These are phyloP conservation scores for Rubroshorea leprosula DNA, from an alignment of 345 rosid genomes.

Conservation along the genomic window DNA sequence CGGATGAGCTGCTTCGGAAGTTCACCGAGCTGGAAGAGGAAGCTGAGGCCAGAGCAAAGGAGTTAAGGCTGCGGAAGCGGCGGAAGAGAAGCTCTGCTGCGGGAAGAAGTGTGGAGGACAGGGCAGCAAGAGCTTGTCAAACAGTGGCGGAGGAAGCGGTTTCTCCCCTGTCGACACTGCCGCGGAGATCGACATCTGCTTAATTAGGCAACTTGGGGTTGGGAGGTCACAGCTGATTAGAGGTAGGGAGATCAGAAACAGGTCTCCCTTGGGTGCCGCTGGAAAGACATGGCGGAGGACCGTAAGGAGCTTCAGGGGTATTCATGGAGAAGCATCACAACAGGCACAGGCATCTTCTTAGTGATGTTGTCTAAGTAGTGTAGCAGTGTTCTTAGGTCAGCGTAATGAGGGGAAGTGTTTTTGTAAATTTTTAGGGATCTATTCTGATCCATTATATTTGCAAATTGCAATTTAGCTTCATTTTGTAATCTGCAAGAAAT, in stretches of 20 bases:
- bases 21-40: constrained; percentile 48
- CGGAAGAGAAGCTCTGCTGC: constrained; percentile 29
- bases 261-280: constrained; percentile 49
- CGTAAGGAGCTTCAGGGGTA: constrained; percentile 67
- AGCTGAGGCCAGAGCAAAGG: constrained; percentile 21
- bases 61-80: constrained; percentile 26
- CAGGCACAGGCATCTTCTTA: constrained; percentile 70
- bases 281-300: constrained; percentile 90
- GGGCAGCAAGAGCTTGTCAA: constrained; percentile 19
- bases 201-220: constrained; percentile 49
- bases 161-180: constrained; percentile 44
- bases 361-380: constrained; percentile 35
- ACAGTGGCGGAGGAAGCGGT: constrained; percentile 37
- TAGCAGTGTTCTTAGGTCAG: not conserved
- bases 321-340: constrained; percentile 74
- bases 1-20: constrained; percentile 75
- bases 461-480: not conserved
- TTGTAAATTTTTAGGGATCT: not conserved
- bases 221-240: constrained; percentile 36
- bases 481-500: not conserved
- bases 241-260: constrained; percentile 38
- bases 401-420: not conserved
- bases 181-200: constrained; percentile 33
- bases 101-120: constrained; percentile 15
- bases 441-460: no score